Conservation (phyloP, 148 eudicot genomes). For the Vaccinium corymbosum region DNA sequence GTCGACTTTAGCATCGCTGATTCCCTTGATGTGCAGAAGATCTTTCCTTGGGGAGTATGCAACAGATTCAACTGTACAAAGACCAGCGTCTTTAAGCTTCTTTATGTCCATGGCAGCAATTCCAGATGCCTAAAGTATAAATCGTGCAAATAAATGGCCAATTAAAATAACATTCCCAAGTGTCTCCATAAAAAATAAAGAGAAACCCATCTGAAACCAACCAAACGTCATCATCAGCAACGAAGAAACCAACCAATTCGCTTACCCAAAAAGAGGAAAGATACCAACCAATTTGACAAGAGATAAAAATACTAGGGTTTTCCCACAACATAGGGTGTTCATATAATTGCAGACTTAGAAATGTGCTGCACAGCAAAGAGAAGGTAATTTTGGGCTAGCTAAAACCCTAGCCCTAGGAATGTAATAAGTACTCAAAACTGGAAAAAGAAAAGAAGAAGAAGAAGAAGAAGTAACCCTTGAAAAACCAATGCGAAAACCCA, state of each 20-base stretch:
- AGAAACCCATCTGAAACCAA: not conserved
- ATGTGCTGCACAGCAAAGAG: not conserved
- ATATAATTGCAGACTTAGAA: not conserved
- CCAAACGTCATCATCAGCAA: not conserved
- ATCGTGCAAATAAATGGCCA: not conserved
- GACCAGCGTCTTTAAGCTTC: conserved; percentile 94
- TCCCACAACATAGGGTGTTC: not conserved
- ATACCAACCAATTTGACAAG: not conserved
- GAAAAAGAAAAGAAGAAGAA: not conserved
- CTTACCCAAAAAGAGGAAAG: too few relatives aligned
- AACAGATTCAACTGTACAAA: conserved; percentile 90
- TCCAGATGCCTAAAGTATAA: conserved; percentile 61
- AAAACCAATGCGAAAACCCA: conserved; percentile 12
- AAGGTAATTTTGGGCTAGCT: not conserved
- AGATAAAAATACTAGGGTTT: not conserved
- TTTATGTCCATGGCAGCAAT: conserved; percentile 88
- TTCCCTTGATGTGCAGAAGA: conserved; percentile 92
- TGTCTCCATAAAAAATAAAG: not conserved
- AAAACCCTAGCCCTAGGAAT: conserved; percentile 10
- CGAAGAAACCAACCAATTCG: not conserved
- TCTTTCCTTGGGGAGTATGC: conserved; percentile 93
- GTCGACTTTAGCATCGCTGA: conserved; percentile 97
- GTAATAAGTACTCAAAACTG: not conserved
- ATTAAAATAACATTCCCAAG: not conserved
- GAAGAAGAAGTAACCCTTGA: not conserved